Base-by-base conservation (phyloP, 345 rosid genomes). In the Garcia nutans region DNA sequence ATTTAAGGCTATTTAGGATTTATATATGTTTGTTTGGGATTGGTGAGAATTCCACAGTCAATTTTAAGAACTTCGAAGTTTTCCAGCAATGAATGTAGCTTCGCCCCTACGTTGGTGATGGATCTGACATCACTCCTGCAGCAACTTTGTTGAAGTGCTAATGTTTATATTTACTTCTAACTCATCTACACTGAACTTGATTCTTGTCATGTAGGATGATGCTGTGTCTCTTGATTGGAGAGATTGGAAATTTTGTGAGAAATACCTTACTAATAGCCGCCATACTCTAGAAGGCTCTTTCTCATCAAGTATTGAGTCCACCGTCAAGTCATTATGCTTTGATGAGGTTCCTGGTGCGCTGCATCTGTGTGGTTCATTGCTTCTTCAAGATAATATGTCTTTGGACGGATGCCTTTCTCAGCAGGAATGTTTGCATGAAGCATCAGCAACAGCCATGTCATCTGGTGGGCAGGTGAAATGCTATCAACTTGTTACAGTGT, bases 191-290 rank as follows among this genome's bases (percentile, higher is more conserved):
- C 7, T 65, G 60, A 70, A 28, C 58, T 79, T 63, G 62, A 64
- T 44, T 69, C 12, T 37, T 79, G 75, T 42, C 73, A 44, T 80
- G 78, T 82, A 90, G 86, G 92, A 88, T 77, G 85, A 76, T 72
- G 76, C 58, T 65, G 74, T 28, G 74, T 42, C 82, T 77, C 76
- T 89, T 84, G 95, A 93, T 84, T 96, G 99, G 99, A 87, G 79
- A 74, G 79, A 84, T 66, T 92, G 94, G 97, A 78, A 72, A 16
- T 87, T 93, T 85, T 57, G 57, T 52, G 92, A 85, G 77, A 72
- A 87, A 78, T 42, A 74, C 41, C 76, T 74, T 67, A 50, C 56
- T n/a, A 75, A 54, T 65, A 49, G 52, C 61, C 64, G 47, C 75
- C 58, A 58, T 77, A 31, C 49, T 71, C 52, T 69, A 62, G 87